phyloP scores from a whole-genome alignment of 768 basidiomycete species.

The Xanthoconium purpureum region DNA sequence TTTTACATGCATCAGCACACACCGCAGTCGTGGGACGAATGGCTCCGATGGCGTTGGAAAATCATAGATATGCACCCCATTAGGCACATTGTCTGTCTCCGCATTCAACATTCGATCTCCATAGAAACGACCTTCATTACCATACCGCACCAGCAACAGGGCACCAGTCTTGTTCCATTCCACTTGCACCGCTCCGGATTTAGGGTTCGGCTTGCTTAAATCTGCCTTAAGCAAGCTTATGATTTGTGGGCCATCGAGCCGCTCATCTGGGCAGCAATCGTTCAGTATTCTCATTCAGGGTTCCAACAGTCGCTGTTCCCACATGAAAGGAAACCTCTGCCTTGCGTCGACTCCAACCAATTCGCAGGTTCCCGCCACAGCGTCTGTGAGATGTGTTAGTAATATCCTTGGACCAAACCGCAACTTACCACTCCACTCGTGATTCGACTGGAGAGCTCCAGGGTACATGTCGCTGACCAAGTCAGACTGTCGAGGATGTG shows the following conservation, averaged over 20 bases:
- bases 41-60: constrained; percentile 62
- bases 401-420: background rate
- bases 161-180: constrained; percentile 81
- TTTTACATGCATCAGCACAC: constrained; percentile 62
- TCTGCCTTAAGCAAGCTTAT: constrained; percentile 52
- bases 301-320: constrained; percentile 13
- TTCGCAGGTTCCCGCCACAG: constrained; percentile 84
- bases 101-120: background rate
- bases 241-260: constrained; percentile 53
- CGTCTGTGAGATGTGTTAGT: constrained; percentile 41
- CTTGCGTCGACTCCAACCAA: constrained; percentile 83
- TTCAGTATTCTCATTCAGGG: background rate
- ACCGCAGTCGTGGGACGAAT: constrained; percentile 59
- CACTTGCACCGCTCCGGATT: constrained; percentile 66
- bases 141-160: constrained; percentile 70
- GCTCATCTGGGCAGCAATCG: constrained; percentile 50
- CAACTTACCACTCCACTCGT: constrained; percentile 52
- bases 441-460: constrained; percentile 61
- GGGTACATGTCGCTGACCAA: constrained; percentile 64
- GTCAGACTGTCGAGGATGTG: constrained; percentile 72
- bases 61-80: constrained; percentile 63
- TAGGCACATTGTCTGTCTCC: constrained; percentile 57
- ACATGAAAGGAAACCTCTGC: constrained; percentile 89
- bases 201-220: constrained; percentile 59
- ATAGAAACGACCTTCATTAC: constrained; percentile 35